Evolutionary conservation across 106 monocot genomes (phyloP), one percentile per base, ranked within the genome.

Genomic region (Chionographis japonica): DNA sequence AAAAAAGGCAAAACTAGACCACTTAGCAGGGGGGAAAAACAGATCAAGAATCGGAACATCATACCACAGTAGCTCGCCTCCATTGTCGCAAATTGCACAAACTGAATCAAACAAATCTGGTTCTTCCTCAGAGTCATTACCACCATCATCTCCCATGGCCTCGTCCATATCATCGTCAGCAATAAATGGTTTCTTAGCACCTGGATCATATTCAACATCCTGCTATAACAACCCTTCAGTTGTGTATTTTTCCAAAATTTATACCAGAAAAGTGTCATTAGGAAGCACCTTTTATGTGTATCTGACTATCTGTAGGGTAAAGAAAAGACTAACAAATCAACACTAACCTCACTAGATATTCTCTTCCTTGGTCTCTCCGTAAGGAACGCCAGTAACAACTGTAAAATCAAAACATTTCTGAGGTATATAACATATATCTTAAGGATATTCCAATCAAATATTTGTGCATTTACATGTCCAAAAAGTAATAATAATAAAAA

Each of bases 1-100:
- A 46, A 46, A 2, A 46, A 46, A 6, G 46, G 46, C 5, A 46
- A 46, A 46, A 1, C 46, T 46, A 46, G 46, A 46, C 46, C 46
- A 46, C 46, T 10, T 46, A 46, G 46, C 10, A 14, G 3, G 62
- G 13, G 12, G 60, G 7, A 54, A 51, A 14, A 39, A 19, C 27
- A 55, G 20, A 27, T 27, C 27, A 27, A 4, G 46, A 72, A 51
- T n/a, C 10, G 38, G 11, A 53, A 15, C 52, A 59, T n/a, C 61
- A 68, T 56, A 76, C 76, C 76, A 76, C 14, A 76, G 40, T 63
- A 76, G 52, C 13, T 76, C 76, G 53, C 83, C 83, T 61, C 83
- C 83, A 78, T 83, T 71, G 63, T 83, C 83, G 67, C 83, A 83
- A 61, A 83, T 83, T 15, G 78, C 83, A 74, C 83, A 83, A 59